Evolutionary conservation across 2,329 filamentous ascomycete species (phyloP).

Genomic region (Xenoacremonium recifei): DNA sequence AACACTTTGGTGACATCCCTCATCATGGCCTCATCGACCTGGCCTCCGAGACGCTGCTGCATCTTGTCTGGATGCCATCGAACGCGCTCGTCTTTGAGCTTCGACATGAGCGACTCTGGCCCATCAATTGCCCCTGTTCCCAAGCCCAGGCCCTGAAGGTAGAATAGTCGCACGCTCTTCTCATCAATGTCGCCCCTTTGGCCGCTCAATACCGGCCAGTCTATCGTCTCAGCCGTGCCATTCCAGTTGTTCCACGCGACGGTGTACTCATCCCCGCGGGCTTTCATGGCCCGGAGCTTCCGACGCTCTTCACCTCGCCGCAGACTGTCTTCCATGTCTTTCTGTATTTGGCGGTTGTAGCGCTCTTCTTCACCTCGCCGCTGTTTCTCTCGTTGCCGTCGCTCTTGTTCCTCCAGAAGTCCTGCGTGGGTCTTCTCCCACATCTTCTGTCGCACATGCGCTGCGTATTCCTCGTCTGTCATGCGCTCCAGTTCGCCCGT

Average conservation of each 20-base stretch:
- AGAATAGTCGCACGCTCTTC: slow-evolving; percentile 66
- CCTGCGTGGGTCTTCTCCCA: slow-evolving; percentile 93
- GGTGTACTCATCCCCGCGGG: slow-evolving; percentile 64
- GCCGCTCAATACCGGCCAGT: slow-evolving; percentile 74
- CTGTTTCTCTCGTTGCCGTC: slow-evolving; percentile 52
- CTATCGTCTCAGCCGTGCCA: slow-evolving; percentile 39
- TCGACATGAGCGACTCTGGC: slow-evolving; percentile 43
- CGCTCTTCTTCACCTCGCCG: slow-evolving; percentile 52
- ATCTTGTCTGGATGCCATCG: slow-evolving; percentile 98
- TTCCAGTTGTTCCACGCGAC: slow-evolving; percentile 61
- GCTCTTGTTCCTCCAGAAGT: slow-evolving; percentile 71
- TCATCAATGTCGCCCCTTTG: slow-evolving; percentile 52
- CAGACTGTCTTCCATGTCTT: slow-evolving; percentile 69
- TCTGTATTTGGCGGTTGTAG: slow-evolving; percentile 51
- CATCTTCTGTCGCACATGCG: slow-evolving; percentile 84
- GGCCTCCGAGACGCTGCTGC: slow-evolving; percentile 78
- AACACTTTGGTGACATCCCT: slow-evolving; percentile 85
- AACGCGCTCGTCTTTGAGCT: slow-evolving; percentile 80
- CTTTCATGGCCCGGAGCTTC: slow-evolving; percentile 51
- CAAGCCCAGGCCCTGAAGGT: slow-evolving; percentile 49
- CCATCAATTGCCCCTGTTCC: slow-evolving; percentile 44
- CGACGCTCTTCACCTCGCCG: slow-evolving; percentile 64
- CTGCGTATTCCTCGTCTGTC: slow-evolving; percentile 89
- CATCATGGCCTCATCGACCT: slow-evolving; percentile 71
- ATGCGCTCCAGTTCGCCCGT: slow-evolving; percentile 71